Base-by-base conservation (phyloP, 208 protist species). In the Phytomonas sp. region DNA sequence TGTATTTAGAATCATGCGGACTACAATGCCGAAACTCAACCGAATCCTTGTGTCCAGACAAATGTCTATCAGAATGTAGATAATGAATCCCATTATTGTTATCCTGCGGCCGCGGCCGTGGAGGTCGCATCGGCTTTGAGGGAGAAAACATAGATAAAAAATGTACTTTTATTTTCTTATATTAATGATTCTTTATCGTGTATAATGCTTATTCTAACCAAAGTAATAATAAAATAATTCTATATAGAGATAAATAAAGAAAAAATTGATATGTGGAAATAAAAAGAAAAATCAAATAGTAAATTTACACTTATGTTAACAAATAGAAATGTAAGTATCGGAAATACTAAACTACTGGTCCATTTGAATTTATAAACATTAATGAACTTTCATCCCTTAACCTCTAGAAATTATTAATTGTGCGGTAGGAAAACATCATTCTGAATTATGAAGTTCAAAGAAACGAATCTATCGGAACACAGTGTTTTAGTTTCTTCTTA, bases 111-210 rank as follows among this genome's bases (percentile, higher is more conserved):
- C 45, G 45, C 19, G 45, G 45, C 45, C 45, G 45, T 56, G 16
- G 45, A 26, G 45, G 45, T 26, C 45, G 45, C 45, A 56, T 56
- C 45, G 45, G 45, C 45, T 56, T 56, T 56, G 45, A 56, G 26
- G 45, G 45, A 56, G 45, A 56, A 56, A 64, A 37, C 19, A 64
- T 64, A 30, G 61, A 64, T 64, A 33, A 37, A 1, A 26, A 33
- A 26, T 64, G 2, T 3, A 36, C 16, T 63, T 63, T 34, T 64
- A 26, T 64, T 64, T 64, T 64, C 33, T 64, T 64, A 33, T 34
- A 33, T 37, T 64, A 33, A 7, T 23, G 7, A 64, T 33, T 64
- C 61, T 64, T 7, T 37, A 64, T 37, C 61, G 61, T 56, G 45
- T 56, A 26, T 26, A 26, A 19, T 56, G 23, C 16, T 26, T 56